Base-by-base conservation (phyloP, 805 yeast species). In the Clavispora santaluciae region DNA sequence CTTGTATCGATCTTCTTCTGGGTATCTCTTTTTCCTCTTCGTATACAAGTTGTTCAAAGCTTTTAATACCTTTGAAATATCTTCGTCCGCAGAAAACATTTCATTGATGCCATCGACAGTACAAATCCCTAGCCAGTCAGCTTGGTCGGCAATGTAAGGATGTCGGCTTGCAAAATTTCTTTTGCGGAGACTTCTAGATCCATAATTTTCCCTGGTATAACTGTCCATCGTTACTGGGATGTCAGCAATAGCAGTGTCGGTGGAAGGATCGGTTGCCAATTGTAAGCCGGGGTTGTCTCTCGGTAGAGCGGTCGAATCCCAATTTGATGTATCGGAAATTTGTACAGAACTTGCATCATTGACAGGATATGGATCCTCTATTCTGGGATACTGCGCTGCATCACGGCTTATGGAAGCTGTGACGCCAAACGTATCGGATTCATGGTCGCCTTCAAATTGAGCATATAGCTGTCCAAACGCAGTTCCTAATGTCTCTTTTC, bases 111-210 rank as follows among this genome's bases (percentile, higher is more conserved):
- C 59, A 33, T 60, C 64, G 10, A 55, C 44, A 30, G 61, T 56
- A 4, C 70, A 58, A 11, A 70, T 54, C 3, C 68, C 74, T 25
- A 70, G 54, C 58, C 68, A 70, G 40, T 68, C 70, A 4, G 73
- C 73, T 42, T 66, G 69, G 47, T 70, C 75, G 9, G 71, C 68
- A 21, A 70, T 46, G 45, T 70, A 70, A 1, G 75, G 75, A 49
- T 68, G 72, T 4, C 71, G 56, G 48, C 70, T 64, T 3, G 75
- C 65, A 41, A 70, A 70, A 20, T 64, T 70, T 21, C 75, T 51
- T 46, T 68, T 65, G 4, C 75, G 49, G 12, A 66, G 51, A 21
- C 70, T 61, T 39, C 72, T 23, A 12, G 38, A 5, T 8, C 9
- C 5, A 5, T 13, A 22, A 4, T 3, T 10, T 13, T 8, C 17